Conservation (phyloP, 108 stramenopile genomes). For the Cyclotella cryptica region DNA sequence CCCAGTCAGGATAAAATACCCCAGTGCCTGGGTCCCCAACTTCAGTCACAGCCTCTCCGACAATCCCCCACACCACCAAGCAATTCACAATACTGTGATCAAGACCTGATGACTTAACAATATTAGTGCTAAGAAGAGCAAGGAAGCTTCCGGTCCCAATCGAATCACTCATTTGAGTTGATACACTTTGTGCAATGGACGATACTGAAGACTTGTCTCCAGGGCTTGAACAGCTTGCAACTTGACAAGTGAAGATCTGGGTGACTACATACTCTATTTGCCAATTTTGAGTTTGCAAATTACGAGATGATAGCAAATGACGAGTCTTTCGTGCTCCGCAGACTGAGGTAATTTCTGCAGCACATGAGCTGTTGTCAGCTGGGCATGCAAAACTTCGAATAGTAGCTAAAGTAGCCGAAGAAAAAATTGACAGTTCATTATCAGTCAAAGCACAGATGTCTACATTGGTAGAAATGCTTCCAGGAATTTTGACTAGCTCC, state of each 20-base stretch:
- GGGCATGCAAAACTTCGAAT: background rate
- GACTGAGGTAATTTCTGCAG: background rate
- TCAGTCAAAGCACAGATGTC: background rate
- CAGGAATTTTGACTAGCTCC: background rate
- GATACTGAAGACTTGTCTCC: background rate
- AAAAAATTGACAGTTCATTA: background rate
- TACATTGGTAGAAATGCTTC: background rate
- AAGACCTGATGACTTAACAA: background rate
- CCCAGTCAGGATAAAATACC: slow-evolving; percentile 16
- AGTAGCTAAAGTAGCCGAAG: background rate
- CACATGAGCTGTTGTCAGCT: background rate
- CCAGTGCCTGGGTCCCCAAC: slow-evolving; percentile 1
- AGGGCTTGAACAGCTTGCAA: slow-evolving; percentile 3
- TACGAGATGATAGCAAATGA: background rate
- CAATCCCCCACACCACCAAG: slow-evolving; percentile 6
- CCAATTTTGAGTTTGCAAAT: background rate
- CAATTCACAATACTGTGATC: slow-evolving; percentile 1
- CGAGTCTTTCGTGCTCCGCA: background rate
- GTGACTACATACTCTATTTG: slow-evolving; percentile 8
- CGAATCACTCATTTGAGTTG: background rate
- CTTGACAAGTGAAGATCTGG: background rate
- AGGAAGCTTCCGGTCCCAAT: background rate
- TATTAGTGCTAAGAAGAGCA: slow-evolving; percentile 7
- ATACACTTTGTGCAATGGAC: background rate
- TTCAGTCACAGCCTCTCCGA: background rate